Evolutionary conservation across 2,329 filamentous ascomycete genomes (phyloP).

Genomic region (Xylaria arbuscula): DNA sequence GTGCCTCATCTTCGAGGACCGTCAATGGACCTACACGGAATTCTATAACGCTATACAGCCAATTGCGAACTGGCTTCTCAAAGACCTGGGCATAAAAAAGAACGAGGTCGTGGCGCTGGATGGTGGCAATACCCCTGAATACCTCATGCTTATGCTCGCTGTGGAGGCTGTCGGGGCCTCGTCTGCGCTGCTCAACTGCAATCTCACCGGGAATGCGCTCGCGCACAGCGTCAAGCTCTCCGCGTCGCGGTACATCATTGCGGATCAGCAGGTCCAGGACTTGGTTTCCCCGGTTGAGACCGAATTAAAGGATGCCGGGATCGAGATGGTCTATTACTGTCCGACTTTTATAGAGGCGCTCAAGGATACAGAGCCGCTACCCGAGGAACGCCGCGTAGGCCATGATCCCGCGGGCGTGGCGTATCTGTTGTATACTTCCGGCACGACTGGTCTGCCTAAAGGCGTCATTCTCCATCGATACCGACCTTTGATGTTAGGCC

Average conservation of each 20-base stretch:
- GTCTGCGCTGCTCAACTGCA: conserved; percentile 76
- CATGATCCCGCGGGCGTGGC: conserved; percentile 64
- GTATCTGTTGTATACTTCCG: conserved; percentile 77
- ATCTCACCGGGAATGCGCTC: conserved; percentile 70
- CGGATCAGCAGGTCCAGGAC: conserved; percentile 66
- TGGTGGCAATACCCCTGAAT: conserved; percentile 74
- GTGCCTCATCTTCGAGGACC: conserved; percentile 67
- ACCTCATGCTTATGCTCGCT: conserved; percentile 72
- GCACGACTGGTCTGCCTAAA: conserved; percentile 81
- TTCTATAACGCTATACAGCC: conserved; percentile 64
- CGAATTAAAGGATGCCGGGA: conserved; percentile 63
- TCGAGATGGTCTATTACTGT: conserved; percentile 64
- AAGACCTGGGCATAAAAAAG: conserved; percentile 65
- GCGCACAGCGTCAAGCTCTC: conserved; percentile 72
- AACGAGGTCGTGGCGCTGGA: conserved; percentile 73
- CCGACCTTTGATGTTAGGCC: conserved; percentile 45
- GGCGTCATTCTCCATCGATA: conserved; percentile 69
- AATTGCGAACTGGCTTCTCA: conserved; percentile 70
- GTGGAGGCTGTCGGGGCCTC: conserved; percentile 72
- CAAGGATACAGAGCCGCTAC: conserved; percentile 60
- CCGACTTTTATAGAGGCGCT: conserved; percentile 58
- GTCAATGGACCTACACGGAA: conserved; percentile 69
- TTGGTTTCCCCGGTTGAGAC: conserved; percentile 68
- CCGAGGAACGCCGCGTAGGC: conserved; percentile 63
- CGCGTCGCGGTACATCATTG: conserved; percentile 64